These are phyloP conservation scores for Arabis alpina DNA, from an alignment of 345 rosid species.

Conservation along the genomic window DNA sequence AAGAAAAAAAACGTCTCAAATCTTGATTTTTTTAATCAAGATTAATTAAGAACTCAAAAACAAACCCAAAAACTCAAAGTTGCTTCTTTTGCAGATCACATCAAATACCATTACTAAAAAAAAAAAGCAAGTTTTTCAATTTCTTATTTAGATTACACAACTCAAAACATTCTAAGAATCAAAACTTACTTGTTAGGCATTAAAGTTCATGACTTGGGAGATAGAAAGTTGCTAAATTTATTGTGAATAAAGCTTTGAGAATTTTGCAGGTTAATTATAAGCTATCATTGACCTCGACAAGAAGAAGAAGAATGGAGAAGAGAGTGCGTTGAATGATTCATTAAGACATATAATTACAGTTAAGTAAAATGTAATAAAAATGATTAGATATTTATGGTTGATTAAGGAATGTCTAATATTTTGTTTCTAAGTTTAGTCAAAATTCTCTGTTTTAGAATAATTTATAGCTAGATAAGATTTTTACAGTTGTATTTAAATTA, in stretches of 20 bases:
- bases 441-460: background rate
- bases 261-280: background rate
- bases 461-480: background rate
- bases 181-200: slow-evolving; percentile 13
- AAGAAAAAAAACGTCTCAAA: slow-evolving; percentile 29
- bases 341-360: slow-evolving; percentile 36
- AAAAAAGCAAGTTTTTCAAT: background rate
- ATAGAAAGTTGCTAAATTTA: background rate
- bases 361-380: background rate
- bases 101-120: background rate
- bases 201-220: slow-evolving; percentile 28
- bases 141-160: background rate
- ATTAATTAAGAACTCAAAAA: background rate
- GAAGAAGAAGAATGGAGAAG: slow-evolving; percentile 3
- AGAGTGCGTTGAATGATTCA: slow-evolving; percentile 34
- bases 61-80: slow-evolving; percentile 23
- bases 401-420: slow-evolving; percentile 11
- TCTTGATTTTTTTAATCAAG: too few species aligned
- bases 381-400: background rate
- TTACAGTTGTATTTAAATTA: background rate
- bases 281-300: slow-evolving; percentile 32
- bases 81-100: slow-evolving; percentile 10
- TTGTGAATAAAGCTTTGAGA: slow-evolving; percentile 16
- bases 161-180: background rate
- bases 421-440: slow-evolving; percentile 25